Conservation (phyloP, 2,329 filamentous ascomycete species). For the Rutstroemia sp. region DNA sequence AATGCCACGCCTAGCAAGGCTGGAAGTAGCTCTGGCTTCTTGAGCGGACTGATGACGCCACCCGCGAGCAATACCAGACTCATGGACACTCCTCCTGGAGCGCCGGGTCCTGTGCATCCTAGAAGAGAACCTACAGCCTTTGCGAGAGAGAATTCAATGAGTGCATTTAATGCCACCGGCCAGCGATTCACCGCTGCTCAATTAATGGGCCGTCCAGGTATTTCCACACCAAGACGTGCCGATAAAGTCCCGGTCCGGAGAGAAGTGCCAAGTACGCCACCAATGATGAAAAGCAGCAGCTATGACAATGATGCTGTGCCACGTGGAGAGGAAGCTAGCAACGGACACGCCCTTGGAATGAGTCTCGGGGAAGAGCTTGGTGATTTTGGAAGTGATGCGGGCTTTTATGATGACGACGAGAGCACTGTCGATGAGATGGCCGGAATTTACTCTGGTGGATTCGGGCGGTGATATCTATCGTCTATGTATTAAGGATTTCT, state of each 20-base stretch:
- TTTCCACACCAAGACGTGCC: conserved; percentile 30
- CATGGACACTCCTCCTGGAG: conserved; percentile 2
- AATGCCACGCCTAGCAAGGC: conserved; percentile 16
- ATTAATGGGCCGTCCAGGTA: conserved; percentile 18
- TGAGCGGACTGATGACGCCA: conserved; percentile 83
- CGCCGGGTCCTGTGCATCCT: conserved; percentile 28
- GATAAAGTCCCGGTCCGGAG: conserved; percentile 34
- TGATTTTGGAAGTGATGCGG: conserved; percentile 23
- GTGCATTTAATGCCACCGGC: conserved; percentile 53
- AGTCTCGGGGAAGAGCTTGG: conserved; percentile 3
- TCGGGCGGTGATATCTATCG: background rate
- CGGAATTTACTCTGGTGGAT: conserved; percentile 10
- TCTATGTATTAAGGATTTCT: background rate
- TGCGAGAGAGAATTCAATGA: conserved; percentile 23
- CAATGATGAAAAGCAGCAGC: conserved; percentile 50
- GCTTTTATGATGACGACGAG: conserved; percentile 31
- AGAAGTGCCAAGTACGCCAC: conserved; percentile 42
- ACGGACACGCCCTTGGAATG: background rate
- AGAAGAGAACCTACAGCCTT: conserved; percentile 38
- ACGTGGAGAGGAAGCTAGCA: conserved; percentile 20
- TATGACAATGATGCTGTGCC: conserved; percentile 57
- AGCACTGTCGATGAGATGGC: conserved; percentile 17
- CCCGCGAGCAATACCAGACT: conserved; percentile 50
- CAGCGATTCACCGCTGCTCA: conserved; percentile 49
- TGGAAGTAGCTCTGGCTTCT: conserved; percentile 47